Evolutionary conservation across 441 rosid species (phyloP).

Genomic region (Populus tomentosa): DNA sequence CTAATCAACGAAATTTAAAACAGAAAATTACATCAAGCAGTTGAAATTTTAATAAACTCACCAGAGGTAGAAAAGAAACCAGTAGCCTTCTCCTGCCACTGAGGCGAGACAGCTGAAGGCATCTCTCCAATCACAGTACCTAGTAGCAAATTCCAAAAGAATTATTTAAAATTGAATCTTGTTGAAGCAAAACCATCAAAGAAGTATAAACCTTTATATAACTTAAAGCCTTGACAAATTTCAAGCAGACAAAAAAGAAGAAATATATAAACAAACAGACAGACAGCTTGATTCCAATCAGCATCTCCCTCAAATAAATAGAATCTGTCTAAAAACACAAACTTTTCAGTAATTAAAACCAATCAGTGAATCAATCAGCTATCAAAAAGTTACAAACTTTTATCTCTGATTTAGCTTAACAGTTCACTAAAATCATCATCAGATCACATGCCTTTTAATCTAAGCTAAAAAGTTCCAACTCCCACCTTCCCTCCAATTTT

Average conservation of each 20-base stretch:
- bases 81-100: slow-evolving; percentile 84
- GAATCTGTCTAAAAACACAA: neutral
- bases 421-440: neutral
- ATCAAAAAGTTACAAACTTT: neutral
- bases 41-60: slow-evolving; percentile 16
- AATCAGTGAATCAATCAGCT: neutral
- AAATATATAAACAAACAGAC: neutral
- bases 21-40: neutral
- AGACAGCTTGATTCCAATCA: neutral
- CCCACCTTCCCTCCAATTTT: slow-evolving; percentile 9
- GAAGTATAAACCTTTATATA: neutral
- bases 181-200: slow-evolving; percentile 8
- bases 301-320: neutral
- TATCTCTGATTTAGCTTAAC: neutral
- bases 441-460: neutral
- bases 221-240: neutral
- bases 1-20: neutral
- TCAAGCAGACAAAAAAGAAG: neutral
- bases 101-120: slow-evolving; percentile 72
- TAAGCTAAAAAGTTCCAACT: slow-evolving; percentile 3
- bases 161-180: neutral
- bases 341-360: neutral
- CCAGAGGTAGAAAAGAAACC: slow-evolving; percentile 90
- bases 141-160: neutral
- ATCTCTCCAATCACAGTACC: slow-evolving; percentile 34